phyloP scores from a whole-genome alignment of 106 monocot species.

The Dioscorea dumetorum region DNA sequence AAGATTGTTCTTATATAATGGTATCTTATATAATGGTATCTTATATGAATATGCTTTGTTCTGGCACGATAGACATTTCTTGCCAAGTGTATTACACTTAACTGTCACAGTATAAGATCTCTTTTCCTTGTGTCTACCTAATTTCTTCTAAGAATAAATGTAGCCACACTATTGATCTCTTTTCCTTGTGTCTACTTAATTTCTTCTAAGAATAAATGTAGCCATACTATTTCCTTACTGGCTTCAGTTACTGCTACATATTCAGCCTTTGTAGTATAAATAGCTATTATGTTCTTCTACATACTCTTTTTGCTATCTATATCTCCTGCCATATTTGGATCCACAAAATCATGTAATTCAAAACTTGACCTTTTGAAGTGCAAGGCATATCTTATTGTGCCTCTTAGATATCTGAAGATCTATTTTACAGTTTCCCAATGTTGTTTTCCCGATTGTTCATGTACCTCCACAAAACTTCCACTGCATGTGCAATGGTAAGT shows the following conservation, averaged over 20 bases:
- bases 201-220: not conserved
- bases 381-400: not conserved
- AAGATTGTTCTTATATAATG: no score
- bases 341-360: not conserved
- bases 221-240: not conserved
- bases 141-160: no score
- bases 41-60: no score
- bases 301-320: constrained; percentile 1
- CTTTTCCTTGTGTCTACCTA: not conserved
- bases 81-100: no score
- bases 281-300: not conserved
- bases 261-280: not conserved
- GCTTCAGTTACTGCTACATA: not conserved
- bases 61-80: no score
- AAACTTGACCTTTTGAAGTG: not conserved
- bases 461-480: not conserved
- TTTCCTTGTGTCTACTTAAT: no score
- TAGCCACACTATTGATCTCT: no score
- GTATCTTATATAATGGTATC: no score
- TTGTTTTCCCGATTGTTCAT: not conserved
- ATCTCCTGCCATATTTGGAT: constrained; percentile 1
- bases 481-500: not conserved
- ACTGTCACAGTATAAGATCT: no score
- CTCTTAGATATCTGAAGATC: not conserved
- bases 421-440: not conserved